Evolutionary conservation across 169 alveolate genomes (phyloP), one percentile per base, ranked within the genome.

Genomic region (Sarcocystis neurona): DNA sequence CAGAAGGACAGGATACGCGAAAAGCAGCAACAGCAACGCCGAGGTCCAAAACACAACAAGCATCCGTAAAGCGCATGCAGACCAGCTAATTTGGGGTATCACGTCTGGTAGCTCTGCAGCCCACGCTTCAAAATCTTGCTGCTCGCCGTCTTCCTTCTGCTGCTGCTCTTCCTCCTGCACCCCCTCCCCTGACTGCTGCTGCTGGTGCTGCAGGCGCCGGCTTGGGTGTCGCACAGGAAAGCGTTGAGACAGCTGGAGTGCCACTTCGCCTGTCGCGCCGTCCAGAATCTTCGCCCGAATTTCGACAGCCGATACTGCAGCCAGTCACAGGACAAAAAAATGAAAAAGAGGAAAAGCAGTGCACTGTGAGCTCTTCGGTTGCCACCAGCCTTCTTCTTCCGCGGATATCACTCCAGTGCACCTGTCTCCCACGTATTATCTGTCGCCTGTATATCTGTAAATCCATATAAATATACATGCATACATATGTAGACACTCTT

Each of bases 1-100:
- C 6, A 46, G 53, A 75, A 3, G 84, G 63, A 30, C 63, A 53
- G 23, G 84, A 53, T 27, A 5, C 53, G 53, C 50, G 63, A 44
- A 44, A 39, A 39, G 84, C 84, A 10, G 84, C 84, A 15, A 44
- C 60, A 39, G 79, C 79, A 18, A 48, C 79, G 15, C 3, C 30
- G 63, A 12, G 20, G 63, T 12, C 30, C 63, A 53, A 20, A 10
- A 53, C 20, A 20, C 63, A 53, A 10, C 10, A 53, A 10, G 20
- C 63, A 12, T 53, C 20, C 20, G 20, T 12, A 10, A 10, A 53
- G 63, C 20, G 63, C 63, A 53, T 20, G 10, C 63, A 20, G 63
- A 53, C 30, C 63, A 53, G 63, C 20, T 53, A 12, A 6, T 70
- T 18, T 0, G 79, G 32, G 32, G 79, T 39, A 37, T 66, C 37